Evolutionary conservation across 2,329 filamentous ascomycete genomes (phyloP).

Genomic region (Coniochaeta sp.): DNA sequence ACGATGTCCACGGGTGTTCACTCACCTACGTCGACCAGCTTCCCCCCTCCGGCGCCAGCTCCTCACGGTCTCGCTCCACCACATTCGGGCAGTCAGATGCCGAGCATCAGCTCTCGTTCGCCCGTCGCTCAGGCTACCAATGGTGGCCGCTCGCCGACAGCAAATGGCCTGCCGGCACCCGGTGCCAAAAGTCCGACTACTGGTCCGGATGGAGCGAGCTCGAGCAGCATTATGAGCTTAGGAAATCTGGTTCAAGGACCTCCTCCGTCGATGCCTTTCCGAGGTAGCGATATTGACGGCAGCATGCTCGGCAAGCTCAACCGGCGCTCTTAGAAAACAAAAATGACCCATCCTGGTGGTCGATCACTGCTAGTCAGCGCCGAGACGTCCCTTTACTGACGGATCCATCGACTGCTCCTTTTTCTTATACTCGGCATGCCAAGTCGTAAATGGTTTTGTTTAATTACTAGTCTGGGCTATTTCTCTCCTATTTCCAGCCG

Average conservation of each 20-base stretch:
- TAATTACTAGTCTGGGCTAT: not conserved
- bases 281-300: constrained; percentile 42
- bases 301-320: constrained; percentile 47
- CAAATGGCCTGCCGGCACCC: not conserved
- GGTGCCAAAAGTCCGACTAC: not conserved
- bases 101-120: not conserved
- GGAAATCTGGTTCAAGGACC: constrained; percentile 37
- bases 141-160: not conserved
- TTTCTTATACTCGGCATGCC: not conserved
- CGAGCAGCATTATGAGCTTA: constrained; percentile 43
- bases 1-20: not conserved
- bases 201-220: constrained; percentile 14
- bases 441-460: not conserved
- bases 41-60: not conserved
- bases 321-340: constrained; percentile 16
- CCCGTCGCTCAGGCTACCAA: constrained; percentile 1
- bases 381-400: not conserved
- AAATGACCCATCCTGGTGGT: not conserved
- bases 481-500: constrained; percentile 4
- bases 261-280: constrained; percentile 4
- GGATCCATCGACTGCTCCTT: not conserved
- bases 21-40: not conserved
- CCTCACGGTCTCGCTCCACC: not conserved
- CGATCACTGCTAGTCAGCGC: not conserved
- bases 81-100: not conserved